Evolutionary conservation across 306 rosid genomes (phyloP).

Genomic region (Rosa persica): DNA sequence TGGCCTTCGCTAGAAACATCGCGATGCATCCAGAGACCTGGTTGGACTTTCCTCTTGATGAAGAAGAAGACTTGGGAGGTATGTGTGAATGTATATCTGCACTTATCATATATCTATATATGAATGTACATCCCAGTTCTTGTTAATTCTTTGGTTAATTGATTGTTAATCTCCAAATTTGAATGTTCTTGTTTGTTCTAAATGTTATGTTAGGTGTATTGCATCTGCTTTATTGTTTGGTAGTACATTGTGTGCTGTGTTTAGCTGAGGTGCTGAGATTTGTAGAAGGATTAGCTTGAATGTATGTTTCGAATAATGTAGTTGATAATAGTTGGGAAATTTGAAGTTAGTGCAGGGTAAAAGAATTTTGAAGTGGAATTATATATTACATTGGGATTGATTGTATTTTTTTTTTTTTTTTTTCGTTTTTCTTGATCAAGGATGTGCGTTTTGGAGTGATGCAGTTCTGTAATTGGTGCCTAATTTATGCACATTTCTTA

Average conservation of each 20-base stretch:
- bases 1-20: slow-evolving; percentile 78
- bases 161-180: neutral
- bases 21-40: slow-evolving; percentile 99
- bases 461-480: slow-evolving; percentile 20
- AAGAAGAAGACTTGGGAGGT: slow-evolving; percentile 86
- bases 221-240: slow-evolving; percentile 4
- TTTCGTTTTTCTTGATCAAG: slow-evolving; percentile 7
- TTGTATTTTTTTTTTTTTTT: neutral
- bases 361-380: neutral
- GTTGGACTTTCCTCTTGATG: slow-evolving; percentile 93
- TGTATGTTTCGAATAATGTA: neutral
- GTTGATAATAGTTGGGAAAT: neutral
- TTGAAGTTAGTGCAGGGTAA: neutral
- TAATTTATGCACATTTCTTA: slow-evolving; percentile 26
- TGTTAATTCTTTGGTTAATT: neutral
- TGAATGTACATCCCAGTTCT: neutral
- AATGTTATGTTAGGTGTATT: neutral
- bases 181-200: neutral
- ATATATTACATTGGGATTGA: neutral
- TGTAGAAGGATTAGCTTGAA: neutral
- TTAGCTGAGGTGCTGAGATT: neutral
- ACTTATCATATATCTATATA: neutral
- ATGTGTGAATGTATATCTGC: slow-evolving; percentile 11
- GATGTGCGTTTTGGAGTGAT: slow-evolving; percentile 4
- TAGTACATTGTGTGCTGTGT: neutral